Percentiles rank a stretch among this genome's conserved stretches.
phyloP scores from a whole-genome alignment of 1,284 basidiomycete genomes.

The Salmacisia buchloeana region DNA sequence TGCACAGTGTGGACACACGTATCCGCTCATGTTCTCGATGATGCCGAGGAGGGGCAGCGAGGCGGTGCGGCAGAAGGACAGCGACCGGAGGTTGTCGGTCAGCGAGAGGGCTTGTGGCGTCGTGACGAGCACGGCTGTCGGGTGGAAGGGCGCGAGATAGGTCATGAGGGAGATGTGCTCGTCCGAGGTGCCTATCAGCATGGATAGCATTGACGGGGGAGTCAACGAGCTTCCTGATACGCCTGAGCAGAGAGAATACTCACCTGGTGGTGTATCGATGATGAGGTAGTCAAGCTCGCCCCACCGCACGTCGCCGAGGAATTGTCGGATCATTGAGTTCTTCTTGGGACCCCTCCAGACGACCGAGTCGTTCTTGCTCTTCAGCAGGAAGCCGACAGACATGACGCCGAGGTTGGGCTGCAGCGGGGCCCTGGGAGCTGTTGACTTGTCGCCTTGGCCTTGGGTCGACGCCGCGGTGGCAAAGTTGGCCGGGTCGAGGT shows the following conservation, averaged over 20 bases:
- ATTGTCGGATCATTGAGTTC: constrained; percentile 99
- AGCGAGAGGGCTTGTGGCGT: constrained; percentile 96
- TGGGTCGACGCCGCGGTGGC: constrained; percentile 60
- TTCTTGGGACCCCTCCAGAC: constrained; percentile 99
- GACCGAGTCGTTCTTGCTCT: constrained; percentile 82
- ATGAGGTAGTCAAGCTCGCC: constrained; percentile 92
- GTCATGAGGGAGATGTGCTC: constrained; percentile 94
- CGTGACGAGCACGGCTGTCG: constrained; percentile 83
- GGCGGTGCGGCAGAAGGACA: constrained; percentile 86
- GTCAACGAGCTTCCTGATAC: not conserved
- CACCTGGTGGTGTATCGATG: constrained; percentile 94
- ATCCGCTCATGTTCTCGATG: constrained; percentile 98
- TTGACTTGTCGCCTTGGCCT: constrained; percentile 52
- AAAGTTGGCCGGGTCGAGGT: constrained; percentile 49
- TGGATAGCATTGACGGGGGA: not conserved
- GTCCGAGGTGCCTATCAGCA: constrained; percentile 67
- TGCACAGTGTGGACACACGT: constrained; percentile 76
- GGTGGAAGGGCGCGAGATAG: constrained; percentile 65
- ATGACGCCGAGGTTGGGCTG: constrained; percentile 70
- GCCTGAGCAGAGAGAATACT: constrained; percentile 41
- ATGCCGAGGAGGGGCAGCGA: constrained; percentile 83
- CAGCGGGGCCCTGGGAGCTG: constrained; percentile 26
- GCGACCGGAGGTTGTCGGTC: constrained; percentile 88
- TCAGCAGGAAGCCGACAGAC: constrained; percentile 92
- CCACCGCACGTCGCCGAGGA: constrained; percentile 92